Evolutionary conservation across 2,329 filamentous ascomycete genomes (phyloP).

Genomic region (Cytospora piceicola): DNA sequence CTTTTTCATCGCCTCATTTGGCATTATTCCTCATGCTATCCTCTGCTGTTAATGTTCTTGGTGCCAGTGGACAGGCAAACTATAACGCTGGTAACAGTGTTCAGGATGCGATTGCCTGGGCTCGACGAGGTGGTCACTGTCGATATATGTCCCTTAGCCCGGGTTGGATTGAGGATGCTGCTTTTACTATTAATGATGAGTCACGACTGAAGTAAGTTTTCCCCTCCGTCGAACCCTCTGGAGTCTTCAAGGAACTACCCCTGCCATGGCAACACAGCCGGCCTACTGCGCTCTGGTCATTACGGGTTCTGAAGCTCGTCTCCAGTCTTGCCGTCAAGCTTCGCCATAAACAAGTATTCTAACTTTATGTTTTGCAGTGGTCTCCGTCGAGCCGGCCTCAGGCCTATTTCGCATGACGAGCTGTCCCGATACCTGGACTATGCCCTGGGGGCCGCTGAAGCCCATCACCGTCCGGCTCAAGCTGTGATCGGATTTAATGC

Average conservation of each 20-base stretch:
- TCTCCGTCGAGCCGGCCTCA: slow-evolving; percentile 3
- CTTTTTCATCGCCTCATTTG: slow-evolving; percentile 43
- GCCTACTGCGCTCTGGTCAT: no score
- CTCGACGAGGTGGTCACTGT: not conserved
- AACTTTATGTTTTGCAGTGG: not conserved
- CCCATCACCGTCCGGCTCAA: not conserved
- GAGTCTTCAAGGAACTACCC: no score
- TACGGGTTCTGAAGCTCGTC: no score
- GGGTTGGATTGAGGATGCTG: slow-evolving; percentile 15
- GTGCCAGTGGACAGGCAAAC: slow-evolving; percentile 61
- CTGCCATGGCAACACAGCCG: no score
- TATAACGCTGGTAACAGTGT: slow-evolving; percentile 41
- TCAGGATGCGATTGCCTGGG: slow-evolving; percentile 17
- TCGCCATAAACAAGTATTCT: no score
- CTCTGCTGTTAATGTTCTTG: slow-evolving; percentile 57
- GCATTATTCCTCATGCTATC: slow-evolving; percentile 57
- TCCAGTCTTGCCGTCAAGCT: no score
- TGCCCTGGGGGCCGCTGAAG: not conserved
- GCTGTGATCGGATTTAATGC: slow-evolving; percentile 8
- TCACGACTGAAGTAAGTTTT: not conserved
- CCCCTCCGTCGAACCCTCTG: not conserved
- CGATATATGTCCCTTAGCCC: slow-evolving; percentile 18
- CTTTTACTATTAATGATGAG: not conserved
- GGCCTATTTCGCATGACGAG: not conserved
- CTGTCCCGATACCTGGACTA: slow-evolving; percentile 5